Evolutionary conservation across 2,329 filamentous ascomycete species (phyloP), one percentile per base, ranked within the genome.

Genomic region (Pseudocercospora fijiensis): DNA sequence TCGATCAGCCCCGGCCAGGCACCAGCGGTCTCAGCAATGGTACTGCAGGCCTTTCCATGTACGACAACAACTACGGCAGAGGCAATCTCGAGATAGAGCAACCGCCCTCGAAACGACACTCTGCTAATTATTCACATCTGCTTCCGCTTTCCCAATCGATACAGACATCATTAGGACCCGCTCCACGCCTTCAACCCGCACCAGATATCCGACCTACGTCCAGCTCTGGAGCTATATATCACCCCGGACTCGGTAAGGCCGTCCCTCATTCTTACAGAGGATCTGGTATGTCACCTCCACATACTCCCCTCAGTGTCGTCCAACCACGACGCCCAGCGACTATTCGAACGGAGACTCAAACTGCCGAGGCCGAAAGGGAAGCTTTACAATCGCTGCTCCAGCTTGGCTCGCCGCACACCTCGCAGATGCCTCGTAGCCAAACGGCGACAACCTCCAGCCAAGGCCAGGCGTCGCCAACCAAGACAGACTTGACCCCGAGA

Each of bases 381-480:
- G 91, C 91, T 5, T 87, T 94, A 53, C 90, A 93, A 73, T 89
- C 90, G 0, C 78, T 95, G 24, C 80, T 94, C 26, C 92, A 93
- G 72, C 90, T 95, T 86, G 92, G 90, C 72, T 74, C 72, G 47
- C 74, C 74, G 24, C 71, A 72, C 47, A 67, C 65, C n/a, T 71
- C 70, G 1, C 71, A 73, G 45, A 91, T 69, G 20, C 58, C 66
- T n/a, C 65, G 64, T 37, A 70, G 61, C 16, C 58, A 49, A 59
- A 65, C 67, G 13, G 58, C 64, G 53, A 64, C 55, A 26, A 60
- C 52, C 18, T 64, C 62, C n/a, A 61, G 58, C 16, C 63, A 62
- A 57, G 59, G 63, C 1, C 71, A 72, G 49, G 66, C 65, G 22
- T 73, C 71, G 41, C 72, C 72, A 1, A 60, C 68, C 37, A 64